Evolutionary conservation across 2,329 filamentous ascomycete genomes (phyloP), one percentile per base, ranked within the genome.

Genomic region (Aspergillus piperis): DNA sequence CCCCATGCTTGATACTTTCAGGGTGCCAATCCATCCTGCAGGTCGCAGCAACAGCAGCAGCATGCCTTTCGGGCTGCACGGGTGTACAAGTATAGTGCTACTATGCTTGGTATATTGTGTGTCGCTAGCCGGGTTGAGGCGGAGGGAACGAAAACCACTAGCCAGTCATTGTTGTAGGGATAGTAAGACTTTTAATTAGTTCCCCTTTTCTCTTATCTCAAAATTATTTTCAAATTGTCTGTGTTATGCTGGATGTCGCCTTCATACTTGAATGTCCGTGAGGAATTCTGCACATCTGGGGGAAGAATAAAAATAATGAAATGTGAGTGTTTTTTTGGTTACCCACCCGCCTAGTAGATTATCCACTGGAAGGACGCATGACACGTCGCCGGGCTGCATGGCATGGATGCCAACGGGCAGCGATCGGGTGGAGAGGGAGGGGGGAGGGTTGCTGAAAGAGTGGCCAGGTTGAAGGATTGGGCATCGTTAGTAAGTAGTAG

Each of bases 341-440:
- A 49, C 21, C 42, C 32, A 49, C 49, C 30, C 54, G 50, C 38
- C 47, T 8, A 52, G 30, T 53, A 36, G 32, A 48, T 36, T 36
- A 36, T 38, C 47, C 21, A 52, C 32, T 55, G 53, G 53, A 50
- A 44, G 51, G 25, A 48, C 38, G 59, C 62, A 61, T 59, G 59
- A 61, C 59, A 63, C 59, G 62, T 60, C 53, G 58, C 48, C 61
- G 59, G 54, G 54, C 62, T 63, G 57, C 62, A 63, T 57, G 41
- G 57, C 30, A 57, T 56, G 25, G 44, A 57, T 32, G 47, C 55
- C 47, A 41, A 49, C 23, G 36, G 41, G 53, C 51, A 50, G 8
- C 21, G 13, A 41, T 32, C 32, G 41, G 38, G 47, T 39, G 47
- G 55, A 55, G 52, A 50, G 58, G 42, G n/a, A 19, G 27, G n/a